Conservation (phyloP, 768 basidiomycete species). For the Podaxis pistillaris region DNA sequence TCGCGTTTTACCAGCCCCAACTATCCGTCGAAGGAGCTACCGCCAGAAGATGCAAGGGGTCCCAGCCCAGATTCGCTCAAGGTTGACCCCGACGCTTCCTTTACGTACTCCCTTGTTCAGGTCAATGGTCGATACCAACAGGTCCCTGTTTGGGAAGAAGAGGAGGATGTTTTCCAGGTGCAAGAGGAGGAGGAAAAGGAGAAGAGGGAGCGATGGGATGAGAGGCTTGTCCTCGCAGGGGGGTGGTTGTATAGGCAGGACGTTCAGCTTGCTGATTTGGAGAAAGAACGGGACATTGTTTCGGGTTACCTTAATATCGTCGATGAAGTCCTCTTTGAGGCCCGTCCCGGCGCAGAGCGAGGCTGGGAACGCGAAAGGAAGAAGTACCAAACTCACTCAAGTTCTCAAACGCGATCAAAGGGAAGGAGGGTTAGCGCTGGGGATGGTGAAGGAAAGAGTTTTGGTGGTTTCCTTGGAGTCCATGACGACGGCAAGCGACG, state of each 20-base stretch:
- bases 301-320: conserved; percentile 70
- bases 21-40: conserved; percentile 29
- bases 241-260: conserved; percentile 83
- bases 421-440: conserved; percentile 48
- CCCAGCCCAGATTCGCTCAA: conserved; percentile 27
- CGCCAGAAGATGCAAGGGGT: conserved; percentile 33
- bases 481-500: conserved; percentile 41
- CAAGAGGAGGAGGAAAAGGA: conserved; percentile 43
- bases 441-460: conserved; percentile 29
- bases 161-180: conserved; percentile 46
- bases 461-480: conserved; percentile 18
- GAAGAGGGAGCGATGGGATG: conserved; percentile 78
- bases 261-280: conserved; percentile 49
- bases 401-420: conserved; percentile 34
- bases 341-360: conserved; percentile 46
- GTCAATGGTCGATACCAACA: conserved; percentile 63
- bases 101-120: conserved; percentile 68
- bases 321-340: conserved; percentile 75
- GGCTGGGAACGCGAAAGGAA: conserved; percentile 36
- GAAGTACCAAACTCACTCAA: conserved; percentile 6
- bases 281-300: conserved; percentile 57
- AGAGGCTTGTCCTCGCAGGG: conserved; percentile 72
- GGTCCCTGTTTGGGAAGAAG: conserved; percentile 83
- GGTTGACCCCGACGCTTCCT: conserved; percentile 58
- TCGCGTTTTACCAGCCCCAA: conserved; percentile 47